These are phyloP conservation scores for Talaromyces sp. DNA, from an alignment of 2,329 filamentous ascomycete genomes.

Conservation along the genomic window DNA sequence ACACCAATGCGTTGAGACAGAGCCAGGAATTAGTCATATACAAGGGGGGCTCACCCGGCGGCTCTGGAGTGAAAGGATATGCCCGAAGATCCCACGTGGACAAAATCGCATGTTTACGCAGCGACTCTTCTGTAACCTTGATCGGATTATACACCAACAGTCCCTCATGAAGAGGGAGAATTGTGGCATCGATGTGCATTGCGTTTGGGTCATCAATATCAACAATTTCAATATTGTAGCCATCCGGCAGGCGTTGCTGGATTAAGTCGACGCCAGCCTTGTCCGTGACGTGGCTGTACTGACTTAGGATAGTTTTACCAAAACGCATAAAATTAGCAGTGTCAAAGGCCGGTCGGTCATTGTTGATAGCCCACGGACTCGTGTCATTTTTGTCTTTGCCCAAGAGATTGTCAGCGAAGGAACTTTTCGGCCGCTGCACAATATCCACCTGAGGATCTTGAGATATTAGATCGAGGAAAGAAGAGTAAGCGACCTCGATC, in stretches of 20 bases:
- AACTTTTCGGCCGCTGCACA: not conserved
- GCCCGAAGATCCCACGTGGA: not conserved
- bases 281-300: slow-evolving; percentile 30
- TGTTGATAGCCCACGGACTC: slow-evolving; percentile 25
- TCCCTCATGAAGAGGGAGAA: not conserved
- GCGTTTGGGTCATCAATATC: not conserved
- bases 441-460: not conserved
- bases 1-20: slow-evolving; percentile 12
- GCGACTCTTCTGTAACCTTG: not conserved
- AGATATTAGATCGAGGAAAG: not conserved
- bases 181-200: not conserved
- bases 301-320: slow-evolving; percentile 24
- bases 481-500: not conserved
- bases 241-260: not conserved
- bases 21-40: not conserved
- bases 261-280: not conserved
- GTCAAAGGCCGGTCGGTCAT: slow-evolving; percentile 28
- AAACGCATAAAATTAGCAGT: slow-evolving; percentile 31
- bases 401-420: not conserved
- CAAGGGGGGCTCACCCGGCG: not conserved
- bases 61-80: not conserved
- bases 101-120: not conserved
- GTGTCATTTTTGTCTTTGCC: not conserved
- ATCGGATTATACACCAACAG: not conserved
- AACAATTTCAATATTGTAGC: not conserved